Evolutionary conservation across 176 grass and related monocot genomes (phyloP), one percentile per base, ranked within the genome.

Genomic region (Hsuehochloa calcarea): DNA sequence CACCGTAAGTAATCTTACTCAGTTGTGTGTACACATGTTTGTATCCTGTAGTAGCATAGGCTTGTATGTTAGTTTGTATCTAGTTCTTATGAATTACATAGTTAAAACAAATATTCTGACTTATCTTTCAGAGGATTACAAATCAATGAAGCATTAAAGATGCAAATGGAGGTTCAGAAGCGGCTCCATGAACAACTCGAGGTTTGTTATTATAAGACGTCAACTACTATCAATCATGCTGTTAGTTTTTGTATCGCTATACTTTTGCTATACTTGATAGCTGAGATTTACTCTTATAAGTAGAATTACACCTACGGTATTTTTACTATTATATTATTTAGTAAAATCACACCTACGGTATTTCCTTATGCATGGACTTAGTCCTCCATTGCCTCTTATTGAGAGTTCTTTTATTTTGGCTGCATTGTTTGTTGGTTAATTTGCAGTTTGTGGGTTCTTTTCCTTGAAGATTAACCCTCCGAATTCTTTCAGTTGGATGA

Each of bases 141-240:
- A 83, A 89, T 93, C 55, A 94, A 82, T 54, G 93, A 98, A 85
- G 83, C 93, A 70, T 40, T 95, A 35, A 98, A 98, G 74, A 92
- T 98, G 93, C 96, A 98, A 91, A 98, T 93, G 89, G 96, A 98
- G 68, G 96, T 98, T 69, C 96, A 98, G 77, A 98, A 98, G 83
- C 89, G 96, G 55, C 89, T 98, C 31, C 91, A 94, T 73, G 96
- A 98, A 77, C 96, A 98, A 67, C 96, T 98, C 0, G 96, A 98
- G 96, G 96, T 98, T 77, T 85, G 75, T 74, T 58, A 52, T 64
- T 22, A 56, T 66, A 79, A 74, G 29, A 51, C 58, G 16, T 50
- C 45, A 59, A 52, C 1, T 67, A 65, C 20, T 52, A 44, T 68
- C 29, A 11, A 27, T 83, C 35, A 23, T 55, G 22, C 2, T 11